These are phyloP conservation scores for Fusarium drepaniforme DNA, from an alignment of 2,329 filamentous ascomycete species.

Conservation along the genomic window DNA sequence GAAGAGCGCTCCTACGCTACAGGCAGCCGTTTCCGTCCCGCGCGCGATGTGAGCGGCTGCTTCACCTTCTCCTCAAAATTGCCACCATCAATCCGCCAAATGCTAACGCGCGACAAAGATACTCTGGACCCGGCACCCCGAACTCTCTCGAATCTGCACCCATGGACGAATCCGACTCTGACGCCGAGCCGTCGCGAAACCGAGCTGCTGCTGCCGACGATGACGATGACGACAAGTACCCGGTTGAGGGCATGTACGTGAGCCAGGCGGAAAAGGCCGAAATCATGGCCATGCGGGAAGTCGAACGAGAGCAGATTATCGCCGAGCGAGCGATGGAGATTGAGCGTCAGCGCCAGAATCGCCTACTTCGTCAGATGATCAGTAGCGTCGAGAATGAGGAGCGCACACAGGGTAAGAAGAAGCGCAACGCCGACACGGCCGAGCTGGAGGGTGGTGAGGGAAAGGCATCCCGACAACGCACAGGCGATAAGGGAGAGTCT, in stretches of 20 bases:
- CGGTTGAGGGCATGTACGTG: slow-evolving; percentile 88
- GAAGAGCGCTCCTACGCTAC: neutral
- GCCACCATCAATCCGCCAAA: neutral
- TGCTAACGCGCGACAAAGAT: slow-evolving; percentile 62
- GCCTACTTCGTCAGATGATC: slow-evolving; percentile 83
- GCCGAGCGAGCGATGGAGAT: slow-evolving; percentile 88
- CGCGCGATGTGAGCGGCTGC: neutral
- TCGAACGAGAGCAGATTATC: slow-evolving; percentile 90
- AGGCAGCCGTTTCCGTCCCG: neutral
- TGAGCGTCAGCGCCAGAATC: slow-evolving; percentile 84
- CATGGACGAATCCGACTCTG: slow-evolving; percentile 89
- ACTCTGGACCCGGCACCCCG: slow-evolving; percentile 75
- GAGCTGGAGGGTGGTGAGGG: slow-evolving; percentile 82
- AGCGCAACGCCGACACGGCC: slow-evolving; percentile 82
- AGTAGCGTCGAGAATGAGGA: slow-evolving; percentile 73
- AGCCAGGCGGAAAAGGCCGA: slow-evolving; percentile 79
- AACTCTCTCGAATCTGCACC: slow-evolving; percentile 84
- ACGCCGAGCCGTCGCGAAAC: slow-evolving; percentile 60
- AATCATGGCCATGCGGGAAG: slow-evolving; percentile 89
- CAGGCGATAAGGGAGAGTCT: slow-evolving; percentile 50
- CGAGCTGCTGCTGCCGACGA: slow-evolving; percentile 61
- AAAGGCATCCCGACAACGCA: slow-evolving; percentile 80
- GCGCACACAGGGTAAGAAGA: slow-evolving; percentile 67
- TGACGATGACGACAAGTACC: slow-evolving; percentile 77
- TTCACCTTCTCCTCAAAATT: neutral